These are phyloP conservation scores for Trametes sp. DNA, from an alignment of 1,284 basidiomycete species.

Conservation along the genomic window DNA sequence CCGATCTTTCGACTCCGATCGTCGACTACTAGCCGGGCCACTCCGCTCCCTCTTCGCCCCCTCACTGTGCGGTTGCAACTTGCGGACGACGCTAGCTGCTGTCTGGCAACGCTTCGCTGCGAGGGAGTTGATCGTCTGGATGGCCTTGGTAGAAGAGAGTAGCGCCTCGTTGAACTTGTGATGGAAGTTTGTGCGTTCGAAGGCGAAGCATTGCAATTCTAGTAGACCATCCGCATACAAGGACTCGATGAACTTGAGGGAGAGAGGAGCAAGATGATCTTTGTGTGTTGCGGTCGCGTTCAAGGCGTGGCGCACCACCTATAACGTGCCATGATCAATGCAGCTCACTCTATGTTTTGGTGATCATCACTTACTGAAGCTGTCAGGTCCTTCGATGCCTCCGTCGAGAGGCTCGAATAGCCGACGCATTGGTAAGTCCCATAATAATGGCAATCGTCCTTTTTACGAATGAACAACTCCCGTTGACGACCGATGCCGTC, in stretches of 20 bases:
- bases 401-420: neutral
- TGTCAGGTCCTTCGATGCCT: neutral
- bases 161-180: neutral
- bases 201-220: neutral
- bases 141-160: slow-evolving; percentile 1
- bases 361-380: neutral
- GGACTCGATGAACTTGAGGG: slow-evolving; percentile 12
- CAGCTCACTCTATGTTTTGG: too few relatives aligned
- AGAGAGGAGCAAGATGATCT: slow-evolving; percentile 14
- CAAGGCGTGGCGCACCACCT: neutral
- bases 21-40: neutral
- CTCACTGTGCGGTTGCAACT: neutral
- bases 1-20: neutral
- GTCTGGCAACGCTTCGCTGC: neutral
- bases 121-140: slow-evolving; percentile 9
- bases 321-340: neutral
- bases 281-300: neutral
- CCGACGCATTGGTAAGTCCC: slow-evolving; percentile 19
- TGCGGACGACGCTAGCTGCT: neutral
- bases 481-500: neutral
- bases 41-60: neutral
- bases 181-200: slow-evolving; percentile 15
- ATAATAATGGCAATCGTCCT: slow-evolving; percentile 19
- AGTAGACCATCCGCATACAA: slow-evolving; percentile 7
- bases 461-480: slow-evolving; percentile 7